Conservation (phyloP, 192 early-diverging fungal species). For the Coemansia sp. region DNA sequence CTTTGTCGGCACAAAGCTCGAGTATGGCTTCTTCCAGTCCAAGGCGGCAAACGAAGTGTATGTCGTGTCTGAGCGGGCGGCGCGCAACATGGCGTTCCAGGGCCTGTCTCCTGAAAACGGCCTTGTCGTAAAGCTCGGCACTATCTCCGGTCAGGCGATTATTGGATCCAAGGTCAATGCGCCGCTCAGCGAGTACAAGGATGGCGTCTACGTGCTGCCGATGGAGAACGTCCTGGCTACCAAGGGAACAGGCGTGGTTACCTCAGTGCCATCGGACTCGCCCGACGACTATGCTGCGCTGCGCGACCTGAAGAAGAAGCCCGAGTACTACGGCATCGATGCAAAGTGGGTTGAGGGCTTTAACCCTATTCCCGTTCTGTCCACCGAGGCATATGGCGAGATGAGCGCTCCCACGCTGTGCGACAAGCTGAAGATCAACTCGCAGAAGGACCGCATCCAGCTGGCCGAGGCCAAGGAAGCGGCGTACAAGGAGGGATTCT, state of each 20-base stretch:
- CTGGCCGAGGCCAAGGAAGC: constrained; percentile 92
- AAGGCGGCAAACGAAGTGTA: constrained; percentile 76
- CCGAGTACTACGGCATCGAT: constrained; percentile 89
- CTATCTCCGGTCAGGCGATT: constrained; percentile 77
- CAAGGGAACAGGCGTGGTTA: constrained; percentile 99
- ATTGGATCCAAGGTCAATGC: constrained; percentile 91
- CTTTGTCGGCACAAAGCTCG: constrained; percentile 90
- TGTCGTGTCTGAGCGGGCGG: constrained; percentile 90
- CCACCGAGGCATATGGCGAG: constrained; percentile 84
- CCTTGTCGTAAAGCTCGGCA: constrained; percentile 67
- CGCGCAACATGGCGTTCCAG: constrained; percentile 98
- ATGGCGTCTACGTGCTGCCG: constrained; percentile 89
- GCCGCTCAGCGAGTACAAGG: constrained; percentile 76
- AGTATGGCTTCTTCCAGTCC: constrained; percentile 87
- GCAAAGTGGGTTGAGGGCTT: constrained; percentile 85
- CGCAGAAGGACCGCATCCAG: constrained; percentile 94
- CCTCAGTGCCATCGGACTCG: constrained; percentile 98
- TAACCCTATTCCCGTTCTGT: constrained; percentile 87
- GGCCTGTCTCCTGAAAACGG: constrained; percentile 75
- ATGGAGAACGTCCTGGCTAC: constrained; percentile 96
- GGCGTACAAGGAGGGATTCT: constrained; percentile 99
- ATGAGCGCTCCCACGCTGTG: constrained; percentile 84
- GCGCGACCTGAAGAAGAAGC: constrained; percentile 93
- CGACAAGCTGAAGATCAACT: constrained; percentile 92
- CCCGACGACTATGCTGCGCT: constrained; percentile 95